Percentiles rank a stretch among this genome's conserved stretches.
Conservation (phyloP, 345 rosid species). For the Hibiscus trionum region DNA sequence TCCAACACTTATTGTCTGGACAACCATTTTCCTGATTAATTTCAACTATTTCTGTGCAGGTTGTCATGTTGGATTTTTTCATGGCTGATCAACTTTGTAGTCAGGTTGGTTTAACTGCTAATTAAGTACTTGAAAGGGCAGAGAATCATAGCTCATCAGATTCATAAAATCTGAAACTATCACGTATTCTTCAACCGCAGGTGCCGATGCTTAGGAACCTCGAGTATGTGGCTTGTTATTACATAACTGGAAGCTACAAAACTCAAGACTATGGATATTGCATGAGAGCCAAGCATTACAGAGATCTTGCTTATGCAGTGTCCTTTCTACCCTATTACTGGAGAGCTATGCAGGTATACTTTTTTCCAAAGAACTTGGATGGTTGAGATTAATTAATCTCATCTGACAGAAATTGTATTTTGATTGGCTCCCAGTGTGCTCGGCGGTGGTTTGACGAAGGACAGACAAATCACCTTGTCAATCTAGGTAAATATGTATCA, state of each 20-base stretch:
- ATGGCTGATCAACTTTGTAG: slow-evolving; percentile 99
- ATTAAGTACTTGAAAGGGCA: not conserved
- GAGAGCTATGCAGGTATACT: slow-evolving; percentile 96
- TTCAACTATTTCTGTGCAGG: slow-evolving; percentile 30
- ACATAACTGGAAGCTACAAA: slow-evolving; percentile 86
- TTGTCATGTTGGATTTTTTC: slow-evolving; percentile 96
- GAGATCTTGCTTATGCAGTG: slow-evolving; percentile 87
- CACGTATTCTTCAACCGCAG: slow-evolving; percentile 22
- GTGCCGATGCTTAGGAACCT: slow-evolving; percentile 79
- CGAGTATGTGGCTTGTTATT: slow-evolving; percentile 84
- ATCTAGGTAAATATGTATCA: slow-evolving; percentile 90
- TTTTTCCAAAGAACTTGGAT: not conserved
- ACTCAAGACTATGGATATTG: slow-evolving; percentile 85
- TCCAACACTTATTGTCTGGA: not conserved
- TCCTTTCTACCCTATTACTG: slow-evolving; percentile 98
- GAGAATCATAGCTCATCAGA: not conserved
- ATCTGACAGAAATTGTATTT: slow-evolving; percentile 6
- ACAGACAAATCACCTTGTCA: slow-evolving; percentile 56
- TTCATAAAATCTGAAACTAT: slow-evolving; percentile 3
- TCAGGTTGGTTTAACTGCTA: slow-evolving; percentile 43
- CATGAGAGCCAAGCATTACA: slow-evolving; percentile 62
- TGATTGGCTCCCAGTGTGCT: slow-evolving; percentile 55
- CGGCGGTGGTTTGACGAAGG: slow-evolving; percentile 96
- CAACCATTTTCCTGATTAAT: slow-evolving; percentile 4
- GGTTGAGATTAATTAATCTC: not conserved